Percentiles rank a stretch among this genome's conserved stretches.
Evolutionary conservation across 2,329 filamentous ascomycete genomes (phyloP).

Genomic region (Elsinoe perseae): DNA sequence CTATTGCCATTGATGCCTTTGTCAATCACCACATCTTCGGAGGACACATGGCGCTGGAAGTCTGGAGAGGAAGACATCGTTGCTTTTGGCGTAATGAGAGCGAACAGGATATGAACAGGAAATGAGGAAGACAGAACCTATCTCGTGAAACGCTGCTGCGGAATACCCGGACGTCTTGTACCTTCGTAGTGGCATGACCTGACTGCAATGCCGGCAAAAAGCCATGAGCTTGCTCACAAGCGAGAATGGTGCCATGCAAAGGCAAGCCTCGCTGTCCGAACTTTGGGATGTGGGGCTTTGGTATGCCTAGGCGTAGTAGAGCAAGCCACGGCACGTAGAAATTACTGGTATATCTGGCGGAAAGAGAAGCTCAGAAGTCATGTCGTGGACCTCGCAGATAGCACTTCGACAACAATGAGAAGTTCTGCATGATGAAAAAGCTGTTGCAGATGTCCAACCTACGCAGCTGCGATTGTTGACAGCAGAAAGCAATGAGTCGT

Average conservation of each 20-base stretch:
- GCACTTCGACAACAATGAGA: no score
- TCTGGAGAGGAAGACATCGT: constrained; percentile 3
- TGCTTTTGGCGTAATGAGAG: neutral
- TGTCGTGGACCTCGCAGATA: no score
- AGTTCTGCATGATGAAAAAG: no score
- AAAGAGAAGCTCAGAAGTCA: no score
- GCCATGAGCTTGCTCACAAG: constrained; percentile 9
- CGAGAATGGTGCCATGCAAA: neutral
- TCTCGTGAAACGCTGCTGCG: neutral
- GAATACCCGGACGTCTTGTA: constrained; percentile 8
- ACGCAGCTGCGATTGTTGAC: no score
- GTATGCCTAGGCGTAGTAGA: neutral
- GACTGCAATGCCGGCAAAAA: neutral
- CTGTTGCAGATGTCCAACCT: no score
- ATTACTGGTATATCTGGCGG: neutral
- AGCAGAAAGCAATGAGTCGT: neutral
- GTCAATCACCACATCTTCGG: neutral
- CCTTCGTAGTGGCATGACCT: neutral
- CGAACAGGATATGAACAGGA: neutral
- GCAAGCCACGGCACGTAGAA: neutral
- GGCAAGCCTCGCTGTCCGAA: constrained; percentile 3
- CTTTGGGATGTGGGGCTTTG: neutral
- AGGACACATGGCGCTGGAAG: neutral
- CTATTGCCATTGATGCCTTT: neutral
- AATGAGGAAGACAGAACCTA: neutral